Evolutionary conservation across 1,284 basidiomycete genomes (phyloP).

Genomic region (Phylloboletellus chloephorus): DNA sequence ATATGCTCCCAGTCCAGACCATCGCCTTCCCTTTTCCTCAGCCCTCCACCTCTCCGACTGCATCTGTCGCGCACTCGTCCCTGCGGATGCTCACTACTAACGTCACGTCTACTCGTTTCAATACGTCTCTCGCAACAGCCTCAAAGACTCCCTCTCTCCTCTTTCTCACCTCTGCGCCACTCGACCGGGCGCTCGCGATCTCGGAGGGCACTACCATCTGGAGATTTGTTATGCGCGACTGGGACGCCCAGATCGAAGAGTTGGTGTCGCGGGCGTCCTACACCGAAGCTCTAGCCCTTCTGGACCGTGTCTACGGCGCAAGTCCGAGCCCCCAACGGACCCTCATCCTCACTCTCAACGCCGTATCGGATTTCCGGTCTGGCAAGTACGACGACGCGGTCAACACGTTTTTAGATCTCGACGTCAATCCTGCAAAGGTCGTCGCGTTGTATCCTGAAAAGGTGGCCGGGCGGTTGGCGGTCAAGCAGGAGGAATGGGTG

Average conservation of each 20-base stretch:
- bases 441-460: slow-evolving; percentile 82
- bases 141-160: slow-evolving; percentile 40
- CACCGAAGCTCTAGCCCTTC: slow-evolving; percentile 73
- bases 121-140: slow-evolving; percentile 29
- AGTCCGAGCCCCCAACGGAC: slow-evolving; percentile 48
- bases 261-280: slow-evolving; percentile 71
- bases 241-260: slow-evolving; percentile 83
- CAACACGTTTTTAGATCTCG: slow-evolving; percentile 81
- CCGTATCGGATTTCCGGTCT: slow-evolving; percentile 70
- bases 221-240: slow-evolving; percentile 66
- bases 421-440: slow-evolving; percentile 91
- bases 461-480: slow-evolving; percentile 75
- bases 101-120: slow-evolving; percentile 40
- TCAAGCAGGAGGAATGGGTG: slow-evolving; percentile 75
- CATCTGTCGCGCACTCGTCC: slow-evolving; percentile 34
- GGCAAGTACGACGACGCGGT: slow-evolving; percentile 74
- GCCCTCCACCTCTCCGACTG: slow-evolving; percentile 22
- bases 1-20: slow-evolving; percentile 59
- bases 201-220: slow-evolving; percentile 75
- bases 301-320: slow-evolving; percentile 45
- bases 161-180: slow-evolving; percentile 68
- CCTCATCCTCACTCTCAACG: slow-evolving; percentile 64
- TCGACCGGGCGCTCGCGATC: slow-evolving; percentile 57
- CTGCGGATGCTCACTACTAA: slow-evolving; percentile 48
- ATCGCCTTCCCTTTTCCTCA: slow-evolving; percentile 58